Evolutionary conservation across 352 stramenopile species (phyloP), one percentile per base, ranked within the genome.

Genomic region (Pythium aphanidermatum): DNA sequence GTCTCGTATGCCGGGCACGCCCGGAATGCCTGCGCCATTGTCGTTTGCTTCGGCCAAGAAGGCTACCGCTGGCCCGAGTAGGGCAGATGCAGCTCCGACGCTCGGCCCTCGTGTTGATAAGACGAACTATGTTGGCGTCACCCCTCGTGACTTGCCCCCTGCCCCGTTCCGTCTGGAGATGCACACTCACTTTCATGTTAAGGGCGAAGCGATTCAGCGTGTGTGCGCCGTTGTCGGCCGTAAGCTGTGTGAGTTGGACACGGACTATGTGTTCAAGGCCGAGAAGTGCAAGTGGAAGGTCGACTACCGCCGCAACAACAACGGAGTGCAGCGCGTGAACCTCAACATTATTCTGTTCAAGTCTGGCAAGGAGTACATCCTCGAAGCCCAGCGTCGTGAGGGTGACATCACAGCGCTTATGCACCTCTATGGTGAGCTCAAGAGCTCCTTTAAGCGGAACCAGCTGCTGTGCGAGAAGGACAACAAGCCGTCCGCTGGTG

Each of bases 251-350:
- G 78, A 91, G 44, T 57, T 93, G 27, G 81, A 89, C 60, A 87
- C 81, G 42, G 81, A 93, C 52, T 93, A 86, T 42, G 65, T 68
- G 49, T 93, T 93, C 56, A 88, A 93, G 53, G 60, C 65, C 7
- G 64, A 83, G 52, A 93, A 93, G 66, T 89, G 78, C 68, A 93
- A 93, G 64, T 93, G 81, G 81, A 93, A 91, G 60, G 78, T 91
- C 33, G 70, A 85, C 37, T 86, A 83, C 63, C 75, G 78, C 4
- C 72, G 68, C 36, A 64, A 64, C 38, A 47, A 55, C 40, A 40
- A 44, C 37, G 61, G 67, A 20, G 56, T 63, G 13, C 74, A 84
- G 53, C 75, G 77, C 39, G 78, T 89, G 30, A 70, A 68, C 34
- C 61, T 91, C 24, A 89, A 93, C 63, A 84, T 93, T 8, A 46